These are phyloP conservation scores for Polytolypa hystricis DNA, from an alignment of 2,329 filamentous ascomycete genomes.

Conservation along the genomic window DNA sequence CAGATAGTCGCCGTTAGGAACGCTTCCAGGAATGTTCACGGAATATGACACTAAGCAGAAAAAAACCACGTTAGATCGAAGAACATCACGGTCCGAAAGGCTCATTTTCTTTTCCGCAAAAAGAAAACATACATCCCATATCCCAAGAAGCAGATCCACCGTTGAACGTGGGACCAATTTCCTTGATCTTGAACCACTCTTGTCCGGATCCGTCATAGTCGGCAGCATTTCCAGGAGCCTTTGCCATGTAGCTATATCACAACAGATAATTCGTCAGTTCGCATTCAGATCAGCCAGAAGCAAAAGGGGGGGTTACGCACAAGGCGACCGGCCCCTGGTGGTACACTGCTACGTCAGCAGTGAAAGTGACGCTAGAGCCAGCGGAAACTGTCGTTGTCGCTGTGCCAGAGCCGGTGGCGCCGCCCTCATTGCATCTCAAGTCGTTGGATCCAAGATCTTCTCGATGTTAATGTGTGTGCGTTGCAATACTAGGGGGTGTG, in stretches of 20 bases:
- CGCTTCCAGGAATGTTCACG: slow-evolving; percentile 33
- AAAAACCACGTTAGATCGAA: too few species aligned
- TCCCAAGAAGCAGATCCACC: slow-evolving; percentile 31
- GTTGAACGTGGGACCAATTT: slow-evolving; percentile 4
- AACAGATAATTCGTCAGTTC: neutral
- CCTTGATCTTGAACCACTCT: slow-evolving; percentile 11
- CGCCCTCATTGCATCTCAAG: slow-evolving; percentile 8
- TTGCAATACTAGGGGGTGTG: neutral
- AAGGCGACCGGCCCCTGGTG: slow-evolving; percentile 25
- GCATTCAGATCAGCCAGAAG: neutral
- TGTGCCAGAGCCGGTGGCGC: slow-evolving; percentile 4
- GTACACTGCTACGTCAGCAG: slow-evolving; percentile 9
- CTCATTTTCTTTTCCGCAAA: neutral
- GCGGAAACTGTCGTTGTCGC: slow-evolving; percentile 3
- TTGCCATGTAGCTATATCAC: slow-evolving; percentile 12
- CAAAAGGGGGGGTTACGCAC: neutral
- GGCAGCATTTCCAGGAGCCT: slow-evolving; percentile 7
- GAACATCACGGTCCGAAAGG: too few species aligned
- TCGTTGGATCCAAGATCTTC: slow-evolving; percentile 4
- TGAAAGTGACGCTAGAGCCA: slow-evolving; percentile 10
- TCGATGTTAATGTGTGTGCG: neutral
- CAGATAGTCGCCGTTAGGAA: slow-evolving; percentile 37
- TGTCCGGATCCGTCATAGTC: slow-evolving; percentile 17
- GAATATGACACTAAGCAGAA: too few species aligned
- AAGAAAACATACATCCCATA: slow-evolving; percentile 21